Evolutionary conservation across 345 rosid genomes (phyloP), one percentile per base, ranked within the genome.

Genomic region (Syzygium oleosum): DNA sequence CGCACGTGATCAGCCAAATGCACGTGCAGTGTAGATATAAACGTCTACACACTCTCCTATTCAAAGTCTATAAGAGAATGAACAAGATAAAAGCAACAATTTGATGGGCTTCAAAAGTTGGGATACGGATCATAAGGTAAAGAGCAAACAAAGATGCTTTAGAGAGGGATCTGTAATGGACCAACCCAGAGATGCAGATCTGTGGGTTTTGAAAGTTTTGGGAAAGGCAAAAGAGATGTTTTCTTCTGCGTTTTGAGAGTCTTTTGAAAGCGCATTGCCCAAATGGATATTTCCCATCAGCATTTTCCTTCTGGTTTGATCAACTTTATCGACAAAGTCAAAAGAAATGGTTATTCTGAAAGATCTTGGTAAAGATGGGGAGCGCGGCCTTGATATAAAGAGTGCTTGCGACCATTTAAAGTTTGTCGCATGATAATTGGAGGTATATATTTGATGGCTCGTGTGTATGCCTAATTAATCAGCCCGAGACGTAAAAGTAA

Each of bases 41-140:
- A 87, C 89, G 86, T 88, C 90, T 19, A 29, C 51, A 29, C 86
- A 51, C 9, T 25, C 41, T 52, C 51, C 61, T 31, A n/a, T 38
- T 73, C 49, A 84, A 84, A 54, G 84, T 89, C 90, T 85, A 87
- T 58, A 87, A 51, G 51, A 27, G 43, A 87, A 25, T n/a, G 85
- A 51, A 13, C 59, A 38, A 43, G 49, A 22, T 16, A 52, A 84
- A 52, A 84, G 59, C 25, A 86, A 34, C 52, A 5, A 88, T 25
- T 68, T 80, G 77, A 73, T 84, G 88, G 89, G 86, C 59, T 85
- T 86, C 77, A 88, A 91, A 91, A 93, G 93, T 89, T 9, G 49
- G 91, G 92, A 91, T 89, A 87, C 91, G 88, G 93, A 89, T 89
- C 92, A 88, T 91, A 88, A 88, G 87, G 86, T 87, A 90, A 93